Evolutionary conservation across 352 stramenopile species (phyloP).

Genomic region (Pythium plurisporium): DNA sequence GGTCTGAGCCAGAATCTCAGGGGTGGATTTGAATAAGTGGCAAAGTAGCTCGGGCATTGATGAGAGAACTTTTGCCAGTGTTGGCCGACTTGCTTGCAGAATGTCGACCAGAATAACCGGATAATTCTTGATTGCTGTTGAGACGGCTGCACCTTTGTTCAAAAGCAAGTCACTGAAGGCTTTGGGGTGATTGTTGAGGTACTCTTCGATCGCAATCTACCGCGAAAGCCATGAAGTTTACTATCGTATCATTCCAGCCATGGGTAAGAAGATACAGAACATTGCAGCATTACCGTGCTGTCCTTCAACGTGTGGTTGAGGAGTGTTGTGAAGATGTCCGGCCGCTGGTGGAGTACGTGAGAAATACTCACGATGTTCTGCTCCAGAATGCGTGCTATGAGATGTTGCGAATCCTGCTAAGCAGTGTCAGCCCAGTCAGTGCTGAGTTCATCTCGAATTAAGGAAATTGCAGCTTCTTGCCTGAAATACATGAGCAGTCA

Average conservation of each 20-base stretch:
- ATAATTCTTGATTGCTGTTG: slow-evolving; percentile 42
- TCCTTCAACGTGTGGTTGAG: slow-evolving; percentile 62
- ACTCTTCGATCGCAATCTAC: slow-evolving; percentile 61
- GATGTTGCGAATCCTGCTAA: slow-evolving; percentile 41
- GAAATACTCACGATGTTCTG: slow-evolving; percentile 70
- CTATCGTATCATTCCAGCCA: no score
- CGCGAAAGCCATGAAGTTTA: no score
- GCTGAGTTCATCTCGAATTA: no score
- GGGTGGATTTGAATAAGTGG: slow-evolving; percentile 45
- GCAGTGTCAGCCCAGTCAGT: no score
- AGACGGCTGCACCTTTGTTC: slow-evolving; percentile 47
- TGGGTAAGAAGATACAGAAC: not conserved
- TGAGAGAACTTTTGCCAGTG: slow-evolving; percentile 39
- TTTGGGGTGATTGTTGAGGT: slow-evolving; percentile 56
- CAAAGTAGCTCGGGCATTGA: slow-evolving; percentile 41
- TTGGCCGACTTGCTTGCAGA: slow-evolving; percentile 35
- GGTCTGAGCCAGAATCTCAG: slow-evolving; percentile 41
- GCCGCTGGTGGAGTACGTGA: slow-evolving; percentile 44
- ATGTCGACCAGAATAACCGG: slow-evolving; percentile 54
- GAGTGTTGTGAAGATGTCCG: slow-evolving; percentile 48
- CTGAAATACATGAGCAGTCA: slow-evolving; percentile 69
- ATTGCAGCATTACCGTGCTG: slow-evolving; percentile 32
- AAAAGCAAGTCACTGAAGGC: slow-evolving; percentile 53
- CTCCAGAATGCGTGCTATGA: slow-evolving; percentile 65
- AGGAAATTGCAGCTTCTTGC: no score